Percentiles rank a stretch among this genome's conserved stretches.
Conservation (phyloP, 495 filamentous ascomycete species). For the Podospora sp. region DNA sequence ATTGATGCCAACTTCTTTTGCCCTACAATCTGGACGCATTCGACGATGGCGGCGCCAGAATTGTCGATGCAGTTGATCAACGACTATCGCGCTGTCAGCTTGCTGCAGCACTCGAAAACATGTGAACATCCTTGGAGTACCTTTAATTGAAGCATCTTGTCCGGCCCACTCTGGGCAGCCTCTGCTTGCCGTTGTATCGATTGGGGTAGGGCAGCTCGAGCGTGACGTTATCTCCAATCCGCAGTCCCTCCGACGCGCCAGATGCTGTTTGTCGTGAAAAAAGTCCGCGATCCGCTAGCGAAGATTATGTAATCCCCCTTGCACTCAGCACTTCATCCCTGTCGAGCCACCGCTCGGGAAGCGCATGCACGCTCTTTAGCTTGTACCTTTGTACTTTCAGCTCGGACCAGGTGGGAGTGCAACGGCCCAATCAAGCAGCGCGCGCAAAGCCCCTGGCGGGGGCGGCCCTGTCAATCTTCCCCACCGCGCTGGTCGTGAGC, state of each 20-base stretch:
- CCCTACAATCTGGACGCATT: slow-evolving; percentile 89
- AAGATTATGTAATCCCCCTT: slow-evolving; percentile 28
- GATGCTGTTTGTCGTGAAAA: slow-evolving; percentile 2
- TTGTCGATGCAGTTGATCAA: slow-evolving; percentile 99
- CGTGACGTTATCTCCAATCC: not conserved
- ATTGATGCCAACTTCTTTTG: slow-evolving; percentile 90
- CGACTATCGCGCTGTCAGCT: slow-evolving; percentile 60
- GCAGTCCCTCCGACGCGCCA: not conserved
- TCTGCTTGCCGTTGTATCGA: slow-evolving; percentile 6
- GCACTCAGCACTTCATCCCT: not conserved
- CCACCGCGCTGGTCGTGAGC: slow-evolving; percentile 15
- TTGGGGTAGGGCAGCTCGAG: not conserved
- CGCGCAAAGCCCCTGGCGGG: slow-evolving; percentile 23
- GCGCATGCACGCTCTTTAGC: slow-evolving; percentile 27
- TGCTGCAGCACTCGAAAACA: not conserved
- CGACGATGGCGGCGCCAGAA: slow-evolving; percentile 95
- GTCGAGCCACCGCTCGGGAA: slow-evolving; percentile 24
- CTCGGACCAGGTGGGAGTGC: slow-evolving; percentile 10
- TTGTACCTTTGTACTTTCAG: slow-evolving; percentile 22
- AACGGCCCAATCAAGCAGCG: slow-evolving; percentile 16
- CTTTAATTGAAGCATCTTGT: slow-evolving; percentile 98
- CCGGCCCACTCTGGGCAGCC: slow-evolving; percentile 29
- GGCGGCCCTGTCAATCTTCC: slow-evolving; percentile 17
- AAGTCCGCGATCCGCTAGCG: not conserved
- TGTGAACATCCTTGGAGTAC: slow-evolving; percentile 43